Base-by-base conservation (phyloP, 257 asterid species). In the Nicotiana obtusifolia region DNA sequence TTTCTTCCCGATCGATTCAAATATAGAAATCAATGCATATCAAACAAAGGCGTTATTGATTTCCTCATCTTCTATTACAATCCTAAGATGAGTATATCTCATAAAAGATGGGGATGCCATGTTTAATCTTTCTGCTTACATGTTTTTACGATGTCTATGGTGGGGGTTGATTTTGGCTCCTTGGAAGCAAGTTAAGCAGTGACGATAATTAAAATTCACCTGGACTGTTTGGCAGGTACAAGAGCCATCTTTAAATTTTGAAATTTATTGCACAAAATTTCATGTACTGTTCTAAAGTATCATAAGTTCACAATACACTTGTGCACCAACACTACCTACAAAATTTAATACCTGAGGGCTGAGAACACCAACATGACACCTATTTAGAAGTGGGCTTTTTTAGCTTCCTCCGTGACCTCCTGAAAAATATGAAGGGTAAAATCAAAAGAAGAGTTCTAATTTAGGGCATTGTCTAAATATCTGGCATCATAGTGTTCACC, bases 371-470 rank as follows among this genome's bases (percentile, higher is more conserved):
- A 44, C 41, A 73, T 7, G 22, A 47, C 61, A 47, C 22, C 79
- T 73, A 73, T 14, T 47, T 47, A 47, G 79, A 73, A 73, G 84
- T 84, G 78, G 89, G 90, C 80, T 82, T 88, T 69, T 90, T 89
- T 82, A 82, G 65, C 86, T 82, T 90, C 80, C 86, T 71, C 86
- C 87, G 89, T 26, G 89, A 78, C 86, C 86, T 88, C 90, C 97
- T 93, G 88, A 35, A 79, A 41, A 77, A 80, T 24, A 78, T n/a
- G 76, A 17, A 73, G 47, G 19, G 16, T n/a, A 80, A 37, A 49
- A 44, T 61, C 15, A 62, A 67, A 24, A 64, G 13, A 37, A 41
- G 56, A 82, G 17, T 19, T 62, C 13, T 30, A 22, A 82, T 24
- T 0, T 31, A 33, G 35, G n/a, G 24, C 5, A 73, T 20, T 33